These are phyloP conservation scores for Paecilomyces variotii DNA, from an alignment of 2,329 filamentous ascomycete species.

Conservation along the genomic window DNA sequence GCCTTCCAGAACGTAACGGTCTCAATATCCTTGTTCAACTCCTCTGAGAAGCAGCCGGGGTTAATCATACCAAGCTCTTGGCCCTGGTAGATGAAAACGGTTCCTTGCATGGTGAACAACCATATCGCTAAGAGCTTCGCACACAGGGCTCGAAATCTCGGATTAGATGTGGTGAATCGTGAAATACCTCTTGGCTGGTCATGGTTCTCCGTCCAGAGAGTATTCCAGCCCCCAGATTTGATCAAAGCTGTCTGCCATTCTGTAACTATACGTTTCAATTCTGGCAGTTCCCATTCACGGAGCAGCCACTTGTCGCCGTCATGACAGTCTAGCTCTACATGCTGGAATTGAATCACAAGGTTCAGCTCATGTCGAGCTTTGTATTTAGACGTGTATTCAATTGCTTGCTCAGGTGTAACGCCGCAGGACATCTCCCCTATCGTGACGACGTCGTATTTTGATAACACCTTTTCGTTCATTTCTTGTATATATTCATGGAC, in stretches of 20 bases:
- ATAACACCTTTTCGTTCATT: constrained; percentile 25
- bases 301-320: constrained; percentile 20
- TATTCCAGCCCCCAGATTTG: constrained; percentile 51
- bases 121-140: constrained; percentile 29
- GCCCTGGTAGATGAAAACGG: constrained; percentile 44
- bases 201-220: constrained; percentile 55
- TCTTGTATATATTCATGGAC: constrained; percentile 32
- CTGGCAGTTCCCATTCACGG: constrained; percentile 34
- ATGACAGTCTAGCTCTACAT: constrained; percentile 19
- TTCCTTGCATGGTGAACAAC: constrained; percentile 47
- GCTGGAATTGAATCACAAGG: constrained; percentile 37
- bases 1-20: constrained; percentile 44
- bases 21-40: constrained; percentile 10
- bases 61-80: constrained; percentile 47
- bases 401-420: constrained; percentile 23
- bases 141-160: constrained; percentile 11
- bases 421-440: constrained; percentile 35
- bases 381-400: constrained; percentile 26
- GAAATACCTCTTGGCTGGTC: constrained; percentile 41
- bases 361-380: constrained; percentile 24
- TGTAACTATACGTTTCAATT: constrained; percentile 33
- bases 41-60: constrained; percentile 34
- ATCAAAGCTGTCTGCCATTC: constrained; percentile 45
- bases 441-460: constrained; percentile 30
- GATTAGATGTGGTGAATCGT: constrained; percentile 31